Conservation (phyloP, 305 asterid species). For the Fraxinus platypoda region DNA sequence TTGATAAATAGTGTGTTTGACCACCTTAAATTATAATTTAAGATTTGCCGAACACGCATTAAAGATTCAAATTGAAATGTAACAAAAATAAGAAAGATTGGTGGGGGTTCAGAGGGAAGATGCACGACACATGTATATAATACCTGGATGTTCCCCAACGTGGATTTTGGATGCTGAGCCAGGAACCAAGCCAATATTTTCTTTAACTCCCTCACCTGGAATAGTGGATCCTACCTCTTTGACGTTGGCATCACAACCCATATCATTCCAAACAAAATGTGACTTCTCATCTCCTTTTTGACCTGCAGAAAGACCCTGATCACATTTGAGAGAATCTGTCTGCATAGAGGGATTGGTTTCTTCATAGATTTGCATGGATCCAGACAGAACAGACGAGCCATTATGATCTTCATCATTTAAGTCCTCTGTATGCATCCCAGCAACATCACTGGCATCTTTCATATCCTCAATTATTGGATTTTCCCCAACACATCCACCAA, state of each 20-base stretch:
- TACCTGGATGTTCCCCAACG: slow-evolving; percentile 43
- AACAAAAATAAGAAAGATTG: slow-evolving; percentile 4
- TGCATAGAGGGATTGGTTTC: slow-evolving; percentile 33
- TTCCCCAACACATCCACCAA: slow-evolving; percentile 33
- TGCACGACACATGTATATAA: slow-evolving; percentile 5
- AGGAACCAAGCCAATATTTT: slow-evolving; percentile 33
- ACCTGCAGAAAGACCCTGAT: slow-evolving; percentile 29
- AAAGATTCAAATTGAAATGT: background rate
- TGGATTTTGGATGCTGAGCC: slow-evolving; percentile 37
- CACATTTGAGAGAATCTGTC: slow-evolving; percentile 32
- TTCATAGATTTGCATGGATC: slow-evolving; percentile 32
- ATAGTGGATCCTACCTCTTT: slow-evolving; percentile 29
- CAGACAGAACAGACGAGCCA: slow-evolving; percentile 32
- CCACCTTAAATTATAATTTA: background rate
- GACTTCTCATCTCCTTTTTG: slow-evolving; percentile 32
- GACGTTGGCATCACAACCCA: slow-evolving; percentile 33
- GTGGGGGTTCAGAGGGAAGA: background rate
- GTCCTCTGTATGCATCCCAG: slow-evolving; percentile 30
- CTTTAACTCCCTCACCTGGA: slow-evolving; percentile 36
- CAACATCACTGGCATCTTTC: slow-evolving; percentile 30
- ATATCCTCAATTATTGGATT: slow-evolving; percentile 35
- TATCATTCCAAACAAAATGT: slow-evolving; percentile 35
- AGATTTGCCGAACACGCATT: background rate
- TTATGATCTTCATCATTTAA: slow-evolving; percentile 32
- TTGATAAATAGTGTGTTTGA: background rate